Percentiles rank a stretch among this genome's conserved stretches.
Conservation (phyloP, 2,329 filamentous ascomycete genomes). For the Blumeria graminis region DNA sequence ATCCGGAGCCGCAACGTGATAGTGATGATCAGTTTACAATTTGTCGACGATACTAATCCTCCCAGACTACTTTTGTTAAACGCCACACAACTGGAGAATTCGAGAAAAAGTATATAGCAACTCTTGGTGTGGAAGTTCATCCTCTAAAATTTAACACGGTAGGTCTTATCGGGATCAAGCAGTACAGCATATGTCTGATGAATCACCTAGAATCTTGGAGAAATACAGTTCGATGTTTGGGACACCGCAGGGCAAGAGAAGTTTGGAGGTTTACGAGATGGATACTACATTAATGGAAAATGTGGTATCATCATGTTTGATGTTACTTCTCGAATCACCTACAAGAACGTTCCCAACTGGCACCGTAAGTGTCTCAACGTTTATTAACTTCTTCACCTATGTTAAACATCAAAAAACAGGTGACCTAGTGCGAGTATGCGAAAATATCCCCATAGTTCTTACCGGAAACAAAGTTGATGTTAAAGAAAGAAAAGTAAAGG, state of each 20-base stretch:
- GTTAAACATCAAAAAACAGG: constrained; percentile 25
- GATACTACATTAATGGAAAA: constrained; percentile 99
- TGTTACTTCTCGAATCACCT: constrained; percentile 96
- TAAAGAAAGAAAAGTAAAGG: constrained; percentile 99
- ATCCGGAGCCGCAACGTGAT: neutral
- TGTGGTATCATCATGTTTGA: constrained; percentile 99
- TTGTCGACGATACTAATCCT: too few relatives aligned
- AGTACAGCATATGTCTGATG: neutral
- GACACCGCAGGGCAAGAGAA: constrained; percentile 98
- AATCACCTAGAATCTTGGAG: constrained; percentile 51
- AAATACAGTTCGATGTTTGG: constrained; percentile 98
- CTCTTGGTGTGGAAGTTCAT: constrained; percentile 97
- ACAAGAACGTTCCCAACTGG: constrained; percentile 99
- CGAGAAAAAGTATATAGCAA: constrained; percentile 99
- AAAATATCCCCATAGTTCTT: constrained; percentile 97
- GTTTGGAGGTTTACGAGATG: constrained; percentile 96
- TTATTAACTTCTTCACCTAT: neutral
- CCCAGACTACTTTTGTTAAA: constrained; percentile 98
- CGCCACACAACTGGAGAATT: constrained; percentile 99
- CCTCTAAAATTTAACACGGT: constrained; percentile 94
- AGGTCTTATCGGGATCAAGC: constrained; percentile 22
- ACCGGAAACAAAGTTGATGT: constrained; percentile 99
- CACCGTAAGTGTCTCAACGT: constrained; percentile 48
- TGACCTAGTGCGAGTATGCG: constrained; percentile 95
- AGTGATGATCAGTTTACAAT: too few relatives aligned